These are phyloP conservation scores for Tricholoma furcatifolium DNA, from an alignment of 768 basidiomycete genomes.

Conservation along the genomic window DNA sequence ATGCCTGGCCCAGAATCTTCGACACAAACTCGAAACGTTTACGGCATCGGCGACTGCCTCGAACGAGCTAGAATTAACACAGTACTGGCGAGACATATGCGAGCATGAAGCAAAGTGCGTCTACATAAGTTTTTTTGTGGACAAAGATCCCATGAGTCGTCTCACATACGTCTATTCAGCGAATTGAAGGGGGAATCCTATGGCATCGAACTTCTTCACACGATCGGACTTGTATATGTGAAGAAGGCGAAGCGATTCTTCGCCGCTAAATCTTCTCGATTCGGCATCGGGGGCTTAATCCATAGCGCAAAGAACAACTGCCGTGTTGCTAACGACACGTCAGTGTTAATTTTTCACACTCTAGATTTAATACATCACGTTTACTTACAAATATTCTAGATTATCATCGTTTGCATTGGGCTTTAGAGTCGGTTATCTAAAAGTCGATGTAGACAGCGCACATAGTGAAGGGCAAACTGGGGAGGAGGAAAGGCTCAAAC, in stretches of 20 bases:
- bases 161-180: constrained; percentile 31
- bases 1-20: constrained; percentile 74
- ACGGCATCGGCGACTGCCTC: constrained; percentile 76
- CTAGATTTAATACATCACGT: no score
- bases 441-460: no score
- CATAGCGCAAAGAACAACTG: constrained; percentile 85
- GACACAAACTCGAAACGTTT: constrained; percentile 81
- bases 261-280: constrained; percentile 65
- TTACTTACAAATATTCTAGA: not conserved
- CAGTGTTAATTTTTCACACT: constrained; percentile 33
- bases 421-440: no score
- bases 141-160: not conserved
- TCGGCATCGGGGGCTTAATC: constrained; percentile 89
- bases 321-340: constrained; percentile 92
- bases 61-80: constrained; percentile 63
- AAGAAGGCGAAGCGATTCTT: constrained; percentile 82
- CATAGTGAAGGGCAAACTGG: no score
- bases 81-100: constrained; percentile 75
- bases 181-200: constrained; percentile 85
- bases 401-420: no score
- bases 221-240: constrained; percentile 81
- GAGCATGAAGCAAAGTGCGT: constrained; percentile 78
- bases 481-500: no score
- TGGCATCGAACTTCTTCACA: constrained; percentile 79
- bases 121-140: no score